A percentile compares a stretch with the other conserved stretches of the same genome.
Conservation (phyloP, 345 rosid species). For the Aquilaria sinensis region DNA sequence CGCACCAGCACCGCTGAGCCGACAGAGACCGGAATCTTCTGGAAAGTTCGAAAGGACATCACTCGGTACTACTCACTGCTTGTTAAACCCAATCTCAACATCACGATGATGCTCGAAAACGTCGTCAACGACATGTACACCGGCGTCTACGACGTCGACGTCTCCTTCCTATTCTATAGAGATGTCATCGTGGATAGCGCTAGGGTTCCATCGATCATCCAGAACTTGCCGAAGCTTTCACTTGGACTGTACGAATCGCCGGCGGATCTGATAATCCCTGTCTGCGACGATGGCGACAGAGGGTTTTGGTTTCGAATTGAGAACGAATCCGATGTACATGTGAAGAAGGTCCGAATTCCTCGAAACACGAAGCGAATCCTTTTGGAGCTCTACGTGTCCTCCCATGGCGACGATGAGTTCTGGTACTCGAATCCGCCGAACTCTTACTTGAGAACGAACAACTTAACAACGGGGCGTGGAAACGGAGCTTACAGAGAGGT, state of each 20-base stretch:
- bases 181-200: not conserved
- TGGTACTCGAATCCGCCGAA: constrained; percentile 91
- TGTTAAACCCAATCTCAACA: constrained; percentile 23
- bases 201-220: constrained; percentile 12
- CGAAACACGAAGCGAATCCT: constrained; percentile 45
- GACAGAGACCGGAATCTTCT: constrained; percentile 50
- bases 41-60: constrained; percentile 76
- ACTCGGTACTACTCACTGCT: constrained; percentile 67
- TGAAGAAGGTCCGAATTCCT: constrained; percentile 45
- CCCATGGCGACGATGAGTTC: constrained; percentile 84
- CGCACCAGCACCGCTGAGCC: constrained; percentile 95
- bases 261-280: constrained; percentile 63
- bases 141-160: constrained; percentile 65
- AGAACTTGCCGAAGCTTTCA: not conserved
- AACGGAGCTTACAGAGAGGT: constrained; percentile 76
- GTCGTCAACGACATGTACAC: constrained; percentile 61
- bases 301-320: constrained; percentile 76
- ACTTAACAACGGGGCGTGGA: constrained; percentile 49
- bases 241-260: constrained; percentile 32
- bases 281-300: constrained; percentile 26
- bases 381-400: constrained; percentile 66
- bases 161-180: constrained; percentile 50
- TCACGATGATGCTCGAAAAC: constrained; percentile 91
- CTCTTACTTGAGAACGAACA: constrained; percentile 52
- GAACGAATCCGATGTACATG: constrained; percentile 34